These are phyloP conservation scores for Alternaria sp. DNA, from an alignment of 2,329 filamentous ascomycete genomes.

Conservation along the genomic window DNA sequence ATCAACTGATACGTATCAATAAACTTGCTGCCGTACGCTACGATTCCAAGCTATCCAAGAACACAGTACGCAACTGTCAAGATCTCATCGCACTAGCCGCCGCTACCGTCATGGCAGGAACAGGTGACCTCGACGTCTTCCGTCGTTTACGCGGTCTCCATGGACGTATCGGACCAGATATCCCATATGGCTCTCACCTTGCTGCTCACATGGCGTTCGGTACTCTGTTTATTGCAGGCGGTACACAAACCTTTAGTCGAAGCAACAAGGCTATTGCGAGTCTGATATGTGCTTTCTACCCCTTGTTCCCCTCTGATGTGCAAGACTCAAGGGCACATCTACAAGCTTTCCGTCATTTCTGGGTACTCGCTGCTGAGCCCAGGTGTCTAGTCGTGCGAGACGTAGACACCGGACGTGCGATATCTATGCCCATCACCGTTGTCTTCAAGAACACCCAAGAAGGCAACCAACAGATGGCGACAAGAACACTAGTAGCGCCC, in stretches of 20 bases:
- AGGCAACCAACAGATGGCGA: not conserved
- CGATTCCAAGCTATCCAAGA: constrained; percentile 83
- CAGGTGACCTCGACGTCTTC: constrained; percentile 86
- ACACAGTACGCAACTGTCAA: constrained; percentile 89
- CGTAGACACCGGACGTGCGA: constrained; percentile 80
- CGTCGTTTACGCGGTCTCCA: constrained; percentile 87
- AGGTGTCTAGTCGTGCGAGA: constrained; percentile 90
- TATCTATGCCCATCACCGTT: constrained; percentile 76
- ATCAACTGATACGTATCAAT: constrained; percentile 83
- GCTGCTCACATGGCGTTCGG: constrained; percentile 93
- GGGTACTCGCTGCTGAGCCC: constrained; percentile 91
- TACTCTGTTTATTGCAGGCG: constrained; percentile 88
- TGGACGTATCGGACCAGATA: constrained; percentile 82
- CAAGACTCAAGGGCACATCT: constrained; percentile 95
- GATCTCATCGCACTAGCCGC: constrained; percentile 84
- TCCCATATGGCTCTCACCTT: constrained; percentile 91
- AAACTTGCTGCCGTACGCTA: constrained; percentile 72
- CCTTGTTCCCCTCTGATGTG: constrained; percentile 86
- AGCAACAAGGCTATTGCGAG: constrained; percentile 87
- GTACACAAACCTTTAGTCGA: constrained; percentile 90
- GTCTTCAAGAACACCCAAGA: constrained; percentile 57
- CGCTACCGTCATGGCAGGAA: constrained; percentile 94
- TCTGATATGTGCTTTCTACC: constrained; percentile 91
- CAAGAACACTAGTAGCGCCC: constrained; percentile 58
- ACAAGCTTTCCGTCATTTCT: constrained; percentile 96